Conservation (phyloP, 768 basidiomycete species). For the Epithele typhae region DNA sequence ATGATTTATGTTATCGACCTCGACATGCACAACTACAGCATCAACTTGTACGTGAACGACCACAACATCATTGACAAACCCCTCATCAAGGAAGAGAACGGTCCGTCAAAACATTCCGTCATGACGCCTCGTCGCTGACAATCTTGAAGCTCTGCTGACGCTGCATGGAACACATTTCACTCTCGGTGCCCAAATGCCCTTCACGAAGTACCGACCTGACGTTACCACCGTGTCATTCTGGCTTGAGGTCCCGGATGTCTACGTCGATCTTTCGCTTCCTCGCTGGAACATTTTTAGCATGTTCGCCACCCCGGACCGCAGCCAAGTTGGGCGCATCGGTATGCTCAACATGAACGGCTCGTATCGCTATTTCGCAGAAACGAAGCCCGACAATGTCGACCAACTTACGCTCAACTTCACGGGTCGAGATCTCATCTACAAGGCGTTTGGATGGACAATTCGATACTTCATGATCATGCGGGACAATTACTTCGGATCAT, state of each 20-base stretch:
- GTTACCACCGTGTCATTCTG: slow-evolving; percentile 62
- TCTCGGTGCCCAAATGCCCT: slow-evolving; percentile 53
- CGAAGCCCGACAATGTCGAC: slow-evolving; percentile 70
- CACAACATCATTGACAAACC: slow-evolving; percentile 96
- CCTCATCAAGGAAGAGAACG: slow-evolving; percentile 75
- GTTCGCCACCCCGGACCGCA: slow-evolving; percentile 55
- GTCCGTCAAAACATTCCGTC: slow-evolving; percentile 33
- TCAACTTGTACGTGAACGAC: slow-evolving; percentile 88
- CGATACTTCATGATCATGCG: slow-evolving; percentile 84
- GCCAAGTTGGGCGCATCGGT: slow-evolving; percentile 57
- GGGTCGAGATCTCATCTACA: slow-evolving; percentile 55
- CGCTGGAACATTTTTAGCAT: slow-evolving; percentile 86
- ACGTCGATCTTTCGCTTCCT: slow-evolving; percentile 65
- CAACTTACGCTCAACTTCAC: slow-evolving; percentile 64
- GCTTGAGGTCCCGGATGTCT: slow-evolving; percentile 53
- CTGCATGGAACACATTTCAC: slow-evolving; percentile 55
- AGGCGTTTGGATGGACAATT: slow-evolving; percentile 81
- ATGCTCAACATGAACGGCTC: slow-evolving; percentile 57
- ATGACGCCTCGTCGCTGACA: slow-evolving; percentile 1
- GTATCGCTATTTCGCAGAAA: slow-evolving; percentile 69
- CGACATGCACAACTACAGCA: slow-evolving; percentile 67
- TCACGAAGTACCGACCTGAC: slow-evolving; percentile 69
- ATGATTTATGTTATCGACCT: slow-evolving; percentile 71
- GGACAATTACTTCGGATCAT: slow-evolving; percentile 92
- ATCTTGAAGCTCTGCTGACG: slow-evolving; percentile 61